Evolutionary conservation across 1,284 basidiomycete genomes (phyloP).

Genomic region (Trichosporon coremiiforme): DNA sequence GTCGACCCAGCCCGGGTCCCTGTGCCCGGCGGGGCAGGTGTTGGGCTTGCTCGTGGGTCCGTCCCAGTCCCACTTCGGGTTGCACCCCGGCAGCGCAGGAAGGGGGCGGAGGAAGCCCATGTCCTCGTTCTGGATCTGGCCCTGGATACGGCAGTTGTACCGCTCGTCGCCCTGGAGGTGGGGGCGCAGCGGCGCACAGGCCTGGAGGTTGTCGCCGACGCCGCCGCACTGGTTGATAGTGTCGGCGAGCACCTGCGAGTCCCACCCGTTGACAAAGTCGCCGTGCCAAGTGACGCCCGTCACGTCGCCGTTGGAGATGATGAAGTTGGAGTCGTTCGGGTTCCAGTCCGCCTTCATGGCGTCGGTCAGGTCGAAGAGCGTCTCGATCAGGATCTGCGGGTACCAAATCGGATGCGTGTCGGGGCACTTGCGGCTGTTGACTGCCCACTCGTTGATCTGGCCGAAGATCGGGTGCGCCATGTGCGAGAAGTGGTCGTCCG

Average conservation of each 20-base stretch:
- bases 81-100: slow-evolving; percentile 28
- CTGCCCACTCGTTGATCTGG: slow-evolving; percentile 21
- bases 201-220: slow-evolving; percentile 14
- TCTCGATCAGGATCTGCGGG: slow-evolving; percentile 26
- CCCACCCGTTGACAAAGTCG: slow-evolving; percentile 30
- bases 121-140: slow-evolving; percentile 27
- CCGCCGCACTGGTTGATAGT: slow-evolving; percentile 22
- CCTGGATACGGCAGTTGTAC: slow-evolving; percentile 21
- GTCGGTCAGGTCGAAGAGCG: slow-evolving; percentile 14
- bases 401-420: slow-evolving; percentile 28
- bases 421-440: slow-evolving; percentile 21
- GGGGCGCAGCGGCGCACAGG: background rate
- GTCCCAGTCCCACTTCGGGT: slow-evolving; percentile 26
- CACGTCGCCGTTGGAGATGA: slow-evolving; percentile 29
- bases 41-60: slow-evolving; percentile 24
- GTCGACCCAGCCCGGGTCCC: slow-evolving; percentile 25
- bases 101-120: slow-evolving; percentile 22
- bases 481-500: slow-evolving; percentile 51
- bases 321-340: slow-evolving; percentile 17
- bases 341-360: slow-evolving; percentile 20
- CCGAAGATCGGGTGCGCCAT: slow-evolving; percentile 57
- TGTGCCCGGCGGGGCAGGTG: slow-evolving; percentile 13
- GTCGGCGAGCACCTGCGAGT: slow-evolving; percentile 18
- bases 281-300: slow-evolving; percentile 26
- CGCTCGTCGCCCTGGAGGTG: slow-evolving; percentile 17